These are phyloP conservation scores for Globisporangium paroecandrum DNA, from an alignment of 352 stramenopile genomes.

Conservation along the genomic window DNA sequence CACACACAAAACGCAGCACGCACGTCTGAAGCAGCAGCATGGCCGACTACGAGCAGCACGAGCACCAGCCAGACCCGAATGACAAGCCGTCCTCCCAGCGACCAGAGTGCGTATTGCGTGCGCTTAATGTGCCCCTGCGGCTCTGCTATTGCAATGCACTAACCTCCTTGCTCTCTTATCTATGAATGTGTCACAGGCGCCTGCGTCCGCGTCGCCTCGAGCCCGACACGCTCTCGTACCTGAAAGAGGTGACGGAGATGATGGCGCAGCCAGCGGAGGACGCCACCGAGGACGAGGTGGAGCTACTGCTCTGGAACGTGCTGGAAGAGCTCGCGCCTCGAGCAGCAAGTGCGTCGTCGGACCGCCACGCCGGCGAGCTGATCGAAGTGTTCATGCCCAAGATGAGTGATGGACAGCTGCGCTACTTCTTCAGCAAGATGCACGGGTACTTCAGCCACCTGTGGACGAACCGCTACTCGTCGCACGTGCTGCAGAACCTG, in stretches of 20 bases:
- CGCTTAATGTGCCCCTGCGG: background rate
- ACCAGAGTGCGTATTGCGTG: constrained; percentile 16
- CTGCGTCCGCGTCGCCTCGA: constrained; percentile 71
- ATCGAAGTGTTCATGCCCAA: constrained; percentile 70
- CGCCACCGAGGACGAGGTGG: constrained; percentile 46
- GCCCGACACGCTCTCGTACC: constrained; percentile 73
- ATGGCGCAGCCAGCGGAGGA: constrained; percentile 51
- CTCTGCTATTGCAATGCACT: background rate
- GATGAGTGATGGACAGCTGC: constrained; percentile 68
- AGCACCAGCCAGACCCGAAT: constrained; percentile 9
- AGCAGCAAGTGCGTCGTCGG: constrained; percentile 65
- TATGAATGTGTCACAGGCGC: constrained; percentile 30
- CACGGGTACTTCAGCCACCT: constrained; percentile 73
- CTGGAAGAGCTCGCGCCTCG: constrained; percentile 75
- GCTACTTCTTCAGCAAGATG: constrained; percentile 80
- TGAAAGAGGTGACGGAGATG: constrained; percentile 83
- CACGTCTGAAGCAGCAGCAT: background rate
- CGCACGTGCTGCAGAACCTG: constrained; percentile 77
- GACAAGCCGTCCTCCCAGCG: constrained; percentile 12
- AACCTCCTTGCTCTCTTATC: background rate
- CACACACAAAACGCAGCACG: background rate
- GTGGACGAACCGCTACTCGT: constrained; percentile 87
- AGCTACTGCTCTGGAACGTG: constrained; percentile 78
- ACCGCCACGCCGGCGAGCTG: constrained; percentile 68
- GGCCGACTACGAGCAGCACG: constrained; percentile 9